Percentiles rank a stretch among this genome's conserved stretches.
Evolutionary conservation across 257 asterid species (phyloP).

Genomic region (Jacaranda mimosifolia): DNA sequence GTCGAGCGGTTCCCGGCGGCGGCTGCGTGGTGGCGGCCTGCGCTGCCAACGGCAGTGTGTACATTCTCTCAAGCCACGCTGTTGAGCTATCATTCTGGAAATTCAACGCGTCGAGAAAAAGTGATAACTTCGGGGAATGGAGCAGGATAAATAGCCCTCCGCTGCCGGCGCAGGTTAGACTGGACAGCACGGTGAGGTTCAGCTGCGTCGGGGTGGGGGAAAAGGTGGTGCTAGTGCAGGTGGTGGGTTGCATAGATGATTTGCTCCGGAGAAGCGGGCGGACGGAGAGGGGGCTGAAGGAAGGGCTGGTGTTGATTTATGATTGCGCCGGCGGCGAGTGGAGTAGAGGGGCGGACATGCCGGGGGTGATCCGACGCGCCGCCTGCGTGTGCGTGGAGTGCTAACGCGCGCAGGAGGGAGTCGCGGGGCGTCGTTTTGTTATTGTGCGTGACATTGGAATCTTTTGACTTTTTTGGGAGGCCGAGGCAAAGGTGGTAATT

Average conservation of each 20-base stretch:
- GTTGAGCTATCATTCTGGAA: conserved; percentile 91
- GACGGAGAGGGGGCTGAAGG: conserved; percentile 69
- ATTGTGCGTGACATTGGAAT: conserved; percentile 30
- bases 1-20: conserved; percentile 79
- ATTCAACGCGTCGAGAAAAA: conserved; percentile 57
- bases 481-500: conserved; percentile 41
- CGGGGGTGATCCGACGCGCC: conserved; percentile 89
- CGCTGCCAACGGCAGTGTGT: conserved; percentile 56
- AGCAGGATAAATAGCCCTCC: conserved; percentile 77
- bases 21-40: conserved; percentile 95
- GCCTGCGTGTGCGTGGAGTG: conserved; percentile 88
- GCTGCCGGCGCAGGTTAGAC: conserved; percentile 80
- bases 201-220: conserved; percentile 74
- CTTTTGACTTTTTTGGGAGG: conserved; percentile 39
- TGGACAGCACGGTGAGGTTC: conserved; percentile 86
- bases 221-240: conserved; percentile 79
- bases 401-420: conserved; percentile 43
- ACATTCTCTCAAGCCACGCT: conserved; percentile 83
- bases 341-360: conserved; percentile 75
- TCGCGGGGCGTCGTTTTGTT: conserved; percentile 37
- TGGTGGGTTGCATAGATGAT: conserved; percentile 80
- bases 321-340: conserved; percentile 69
- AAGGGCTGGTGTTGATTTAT: conserved; percentile 76
- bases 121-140: conserved; percentile 72
- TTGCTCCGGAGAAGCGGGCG: conserved; percentile 75